A percentile compares a stretch with the other conserved stretches of the same genome.
phyloP scores from a whole-genome alignment of 345 rosid species.

The Turritis glabra region DNA sequence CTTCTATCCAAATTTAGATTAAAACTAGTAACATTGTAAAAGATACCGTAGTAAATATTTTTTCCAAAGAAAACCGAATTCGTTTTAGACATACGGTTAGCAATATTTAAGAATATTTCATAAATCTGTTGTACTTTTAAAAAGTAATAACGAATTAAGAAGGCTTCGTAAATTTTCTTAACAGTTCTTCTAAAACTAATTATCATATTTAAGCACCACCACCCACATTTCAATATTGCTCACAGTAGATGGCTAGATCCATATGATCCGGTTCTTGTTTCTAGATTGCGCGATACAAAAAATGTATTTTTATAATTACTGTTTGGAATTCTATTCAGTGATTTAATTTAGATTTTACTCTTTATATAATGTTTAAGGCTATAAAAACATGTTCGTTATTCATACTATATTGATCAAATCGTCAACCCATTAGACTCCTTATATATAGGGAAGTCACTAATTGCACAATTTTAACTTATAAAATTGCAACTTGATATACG shows the following conservation, averaged over 20 bases:
- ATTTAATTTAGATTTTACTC: too few relatives aligned
- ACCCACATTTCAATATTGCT: too few relatives aligned
- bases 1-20: not conserved
- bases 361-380: not conserved
- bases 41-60: not conserved
- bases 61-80: not conserved
- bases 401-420: not conserved
- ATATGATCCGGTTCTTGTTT: too few relatives aligned
- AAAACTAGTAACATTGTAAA: not conserved
- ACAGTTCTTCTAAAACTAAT: too few relatives aligned
- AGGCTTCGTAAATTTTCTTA: not conserved
- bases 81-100: not conserved
- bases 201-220: too few relatives aligned
- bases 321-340: not conserved
- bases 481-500: not conserved
- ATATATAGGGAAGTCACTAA: not conserved
- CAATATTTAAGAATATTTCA: not conserved
- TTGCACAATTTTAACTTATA: not conserved
- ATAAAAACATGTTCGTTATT: not conserved
- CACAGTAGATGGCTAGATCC: too few relatives aligned
- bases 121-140: not conserved
- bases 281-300: constrained; percentile 1
- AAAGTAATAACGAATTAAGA: not conserved
- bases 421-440: not conserved
- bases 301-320: not conserved